phyloP scores from a whole-genome alignment of 2,329 filamentous ascomycete genomes.

The Fusarium sp. region DNA sequence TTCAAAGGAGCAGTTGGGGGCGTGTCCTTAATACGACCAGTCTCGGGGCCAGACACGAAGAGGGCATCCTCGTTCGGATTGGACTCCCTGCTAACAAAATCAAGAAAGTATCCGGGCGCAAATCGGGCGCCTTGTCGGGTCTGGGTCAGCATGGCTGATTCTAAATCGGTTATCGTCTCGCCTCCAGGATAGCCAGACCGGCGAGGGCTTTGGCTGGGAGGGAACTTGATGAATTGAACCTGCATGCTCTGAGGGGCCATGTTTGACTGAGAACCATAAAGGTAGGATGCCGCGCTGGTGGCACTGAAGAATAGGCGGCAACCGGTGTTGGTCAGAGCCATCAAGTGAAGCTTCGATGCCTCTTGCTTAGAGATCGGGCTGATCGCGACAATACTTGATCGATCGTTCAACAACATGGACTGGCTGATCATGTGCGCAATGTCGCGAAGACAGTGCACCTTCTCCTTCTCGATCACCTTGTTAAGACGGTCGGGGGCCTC shows the following conservation, averaged over 20 bases:
- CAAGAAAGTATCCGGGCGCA: slow-evolving; percentile 91
- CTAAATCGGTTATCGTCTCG: slow-evolving; percentile 60
- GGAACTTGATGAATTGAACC: slow-evolving; percentile 96
- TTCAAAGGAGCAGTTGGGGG: slow-evolving; percentile 64
- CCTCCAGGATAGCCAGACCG: slow-evolving; percentile 48
- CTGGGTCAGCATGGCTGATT: slow-evolving; percentile 61
- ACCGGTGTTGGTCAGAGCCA: slow-evolving; percentile 91
- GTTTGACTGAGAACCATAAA: slow-evolving; percentile 69
- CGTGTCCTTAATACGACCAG: slow-evolving; percentile 80
- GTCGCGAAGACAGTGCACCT: slow-evolving; percentile 72
- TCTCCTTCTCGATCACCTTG: slow-evolving; percentile 75
- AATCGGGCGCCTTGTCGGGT: slow-evolving; percentile 72
- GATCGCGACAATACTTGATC: slow-evolving; percentile 83
- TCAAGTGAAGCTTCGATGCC: slow-evolving; percentile 85
- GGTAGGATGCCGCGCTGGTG: slow-evolving; percentile 80
- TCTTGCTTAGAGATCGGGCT: slow-evolving; percentile 85
- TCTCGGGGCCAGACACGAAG: slow-evolving; percentile 89
- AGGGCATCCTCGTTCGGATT: slow-evolving; percentile 74
- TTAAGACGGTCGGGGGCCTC: slow-evolving; percentile 72
- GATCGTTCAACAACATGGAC: slow-evolving; percentile 76
- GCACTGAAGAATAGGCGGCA: slow-evolving; percentile 94
- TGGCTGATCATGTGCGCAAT: slow-evolving; percentile 88
- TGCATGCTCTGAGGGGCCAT: slow-evolving; percentile 93
- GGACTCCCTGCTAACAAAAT: slow-evolving; percentile 77
- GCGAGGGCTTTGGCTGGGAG: slow-evolving; percentile 65